Percentiles rank a stretch among this genome's conserved stretches.
Conservation (phyloP, 768 basidiomycete genomes). For the Calocybe indica region DNA sequence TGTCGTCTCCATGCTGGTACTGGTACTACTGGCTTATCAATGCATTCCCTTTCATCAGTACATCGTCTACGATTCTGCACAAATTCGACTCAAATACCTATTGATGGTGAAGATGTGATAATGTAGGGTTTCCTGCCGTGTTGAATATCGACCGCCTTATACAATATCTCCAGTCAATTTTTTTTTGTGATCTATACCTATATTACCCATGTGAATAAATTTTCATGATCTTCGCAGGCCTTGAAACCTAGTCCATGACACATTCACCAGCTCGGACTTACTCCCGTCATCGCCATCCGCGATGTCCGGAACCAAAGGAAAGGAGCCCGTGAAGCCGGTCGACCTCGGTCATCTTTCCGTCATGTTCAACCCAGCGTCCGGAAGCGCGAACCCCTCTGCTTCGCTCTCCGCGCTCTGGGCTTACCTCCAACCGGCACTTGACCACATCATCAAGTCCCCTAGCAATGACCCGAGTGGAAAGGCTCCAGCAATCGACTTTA, state of each 20-base stretch:
- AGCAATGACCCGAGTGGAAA: slow-evolving; percentile 50
- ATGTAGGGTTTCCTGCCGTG: neutral
- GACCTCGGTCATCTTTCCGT: slow-evolving; percentile 15
- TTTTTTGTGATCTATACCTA: neutral
- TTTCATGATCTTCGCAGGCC: neutral
- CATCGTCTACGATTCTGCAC: slow-evolving; percentile 53
- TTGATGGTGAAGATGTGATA: slow-evolving; percentile 47
- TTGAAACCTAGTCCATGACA: neutral
- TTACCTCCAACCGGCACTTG: slow-evolving; percentile 67
- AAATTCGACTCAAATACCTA: slow-evolving; percentile 53
- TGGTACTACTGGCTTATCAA: neutral
- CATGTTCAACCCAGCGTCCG: slow-evolving; percentile 48
- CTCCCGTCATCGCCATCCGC: slow-evolving; percentile 4
- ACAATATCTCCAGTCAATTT: neutral
- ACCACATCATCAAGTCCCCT: slow-evolving; percentile 71
- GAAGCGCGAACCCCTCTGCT: slow-evolving; percentile 69
- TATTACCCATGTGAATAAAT: neutral
- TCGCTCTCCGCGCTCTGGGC: slow-evolving; percentile 71
- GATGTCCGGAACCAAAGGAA: slow-evolving; percentile 24
- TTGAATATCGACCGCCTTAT: neutral
- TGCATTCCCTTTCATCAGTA: slow-evolving; percentile 31
- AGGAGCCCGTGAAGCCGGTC: slow-evolving; percentile 13
- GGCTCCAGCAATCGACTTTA: slow-evolving; percentile 66
- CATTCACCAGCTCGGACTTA: neutral
- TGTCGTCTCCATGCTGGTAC: neutral